Evolutionary conservation across 768 basidiomycete genomes (phyloP), one percentile per base, ranked within the genome.

Genomic region (Leccinum rimulosum): DNA sequence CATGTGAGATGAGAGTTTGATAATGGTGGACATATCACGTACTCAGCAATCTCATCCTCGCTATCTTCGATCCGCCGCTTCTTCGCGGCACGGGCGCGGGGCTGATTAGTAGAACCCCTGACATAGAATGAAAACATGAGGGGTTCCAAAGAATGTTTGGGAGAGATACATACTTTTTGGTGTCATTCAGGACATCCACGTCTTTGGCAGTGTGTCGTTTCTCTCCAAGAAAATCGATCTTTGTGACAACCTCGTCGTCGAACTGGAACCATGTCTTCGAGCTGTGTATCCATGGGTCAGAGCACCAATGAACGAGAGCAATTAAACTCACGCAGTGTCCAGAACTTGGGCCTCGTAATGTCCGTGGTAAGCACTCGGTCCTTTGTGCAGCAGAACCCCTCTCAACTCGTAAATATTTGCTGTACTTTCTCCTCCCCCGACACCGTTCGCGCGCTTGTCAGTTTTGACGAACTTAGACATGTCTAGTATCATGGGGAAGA

Each of bases 301-400:
- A 17, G 30, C 49, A 51, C 51, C 43, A 48, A 25, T 30, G 27
- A 30, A 48, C 9, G 19, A 17, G 38, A 17, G 43, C 15, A 22
- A 31, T 14, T 19, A 28, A 50, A 76, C 85, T 56, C 66, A 94
- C 91, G 75, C 73, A 22, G 75, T 74, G 68, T 94, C 91, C 65
- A 85, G 85, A 19, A 93, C 89, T 67, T 93, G 89, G 14, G 89
- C 91, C 70, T 91, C 89, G 68, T 95, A 94, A 70, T 94, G 91
- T 4, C 92, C 92, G 63, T 90, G 87, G 75, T 97, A 91, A 33
- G 95, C 96, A 70, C 91, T 95, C n/a, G 82, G 66, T 5, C 96
- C 96, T 68, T 92, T 93, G 75, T 98, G 96, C 58, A 93, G 73
- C 11, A 98, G 75, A 10, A 98, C 84, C 3, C 91, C 95, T 54